These are phyloP conservation scores for Pseudogymnoascus sp. DNA, from an alignment of 2,329 filamentous ascomycete genomes.

Conservation along the genomic window DNA sequence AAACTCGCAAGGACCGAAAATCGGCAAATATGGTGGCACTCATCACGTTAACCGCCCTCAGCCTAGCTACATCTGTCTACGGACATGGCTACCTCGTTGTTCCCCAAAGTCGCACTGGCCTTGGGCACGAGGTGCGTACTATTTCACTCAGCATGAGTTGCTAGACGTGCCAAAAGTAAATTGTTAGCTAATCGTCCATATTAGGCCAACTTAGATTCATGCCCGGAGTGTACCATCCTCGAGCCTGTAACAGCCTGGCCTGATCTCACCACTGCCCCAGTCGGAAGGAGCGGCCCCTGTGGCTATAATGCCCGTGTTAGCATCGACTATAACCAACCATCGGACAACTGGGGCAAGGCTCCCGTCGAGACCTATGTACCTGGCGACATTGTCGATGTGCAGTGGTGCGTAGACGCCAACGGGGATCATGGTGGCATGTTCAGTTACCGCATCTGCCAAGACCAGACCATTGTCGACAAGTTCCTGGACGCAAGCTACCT, in stretches of 20 bases:
- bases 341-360: slow-evolving; percentile 34
- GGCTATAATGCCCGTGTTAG: slow-evolving; percentile 45
- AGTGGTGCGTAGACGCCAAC: slow-evolving; percentile 49
- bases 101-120: slow-evolving; percentile 36
- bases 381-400: slow-evolving; percentile 39
- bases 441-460: slow-evolving; percentile 43
- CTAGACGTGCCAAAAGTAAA: neutral
- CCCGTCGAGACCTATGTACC: slow-evolving; percentile 37
- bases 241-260: slow-evolving; percentile 45
- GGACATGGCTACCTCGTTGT: slow-evolving; percentile 39
- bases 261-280: slow-evolving; percentile 35
- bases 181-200: neutral
- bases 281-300: slow-evolving; percentile 41
- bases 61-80: slow-evolving; percentile 15
- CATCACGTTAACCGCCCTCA: neutral
- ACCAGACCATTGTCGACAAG: slow-evolving; percentile 42
- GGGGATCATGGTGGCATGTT: slow-evolving; percentile 51
- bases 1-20: neutral
- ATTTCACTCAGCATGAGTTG: slow-evolving; percentile 10
- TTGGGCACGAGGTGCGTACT: slow-evolving; percentile 34
- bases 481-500: slow-evolving; percentile 39
- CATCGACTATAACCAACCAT: slow-evolving; percentile 41
- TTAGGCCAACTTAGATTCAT: slow-evolving; percentile 40
- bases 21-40: neutral
- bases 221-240: slow-evolving; percentile 45